Evolutionary conservation across 2,329 filamentous ascomycete species (phyloP), one percentile per base, ranked within the genome.

Genomic region (Xylariaceae sp.): DNA sequence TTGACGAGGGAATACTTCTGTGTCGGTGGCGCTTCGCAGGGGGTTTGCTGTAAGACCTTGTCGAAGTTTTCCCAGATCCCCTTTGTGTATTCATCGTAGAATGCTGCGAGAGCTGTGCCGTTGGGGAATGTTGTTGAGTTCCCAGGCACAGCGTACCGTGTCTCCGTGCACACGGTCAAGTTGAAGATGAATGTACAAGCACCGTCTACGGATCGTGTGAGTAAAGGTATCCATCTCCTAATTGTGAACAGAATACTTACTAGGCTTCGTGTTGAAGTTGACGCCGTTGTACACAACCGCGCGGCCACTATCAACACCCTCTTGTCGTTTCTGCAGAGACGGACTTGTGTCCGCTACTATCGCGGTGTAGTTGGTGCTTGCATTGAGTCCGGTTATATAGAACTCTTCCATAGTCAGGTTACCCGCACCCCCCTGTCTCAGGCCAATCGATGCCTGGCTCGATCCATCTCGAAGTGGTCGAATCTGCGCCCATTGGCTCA

Each of bases 131-230:
- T 83, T 41, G 78, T 75, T 1, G 84, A 80, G 68, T 96, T 96
- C 47, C 88, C 87, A 0, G 94, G 94, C 0, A 97, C 94, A 5
- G 93, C 89, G 71, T 97, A 97, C 54, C 93, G 90, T 52, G 93
- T 88, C 67, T 93, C 85, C 66, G 88, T 83, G 76, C 94, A 99
- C 73, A 97, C 95, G 0, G 86, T 79, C n/a, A 99, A 84, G 69
- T 95, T 87, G 73, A 87, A 92, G 51, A 97, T 81, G 47, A 99
- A 81, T 61, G 88, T 88, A 73, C 94, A 99, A 23, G 68, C 65
- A n/a, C 68, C 69, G 52, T 66, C 61, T 66, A 55, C 51, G 56
- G 39, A 30, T 5, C 44, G 49, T 18, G 45, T 51, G n/a, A 56
- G 51, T 35, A 56, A 53, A 13, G 11, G 3, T 10, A 53, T 17